These are phyloP conservation scores for Wallacemonas sp. DNA, from an alignment of 208 protist species.

Conservation along the genomic window DNA sequence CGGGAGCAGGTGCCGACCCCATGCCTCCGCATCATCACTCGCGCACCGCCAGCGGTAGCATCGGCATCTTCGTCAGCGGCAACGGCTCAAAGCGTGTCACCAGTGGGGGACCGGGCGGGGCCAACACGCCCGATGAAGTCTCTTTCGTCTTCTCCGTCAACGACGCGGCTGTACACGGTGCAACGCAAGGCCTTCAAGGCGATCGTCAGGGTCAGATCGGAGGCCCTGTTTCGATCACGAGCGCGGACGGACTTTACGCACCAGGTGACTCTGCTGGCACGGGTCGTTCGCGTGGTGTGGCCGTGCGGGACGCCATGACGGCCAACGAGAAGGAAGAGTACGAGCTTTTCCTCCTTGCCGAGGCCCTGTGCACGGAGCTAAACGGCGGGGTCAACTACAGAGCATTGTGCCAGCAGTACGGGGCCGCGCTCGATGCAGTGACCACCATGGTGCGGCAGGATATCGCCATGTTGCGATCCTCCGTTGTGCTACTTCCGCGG, in stretches of 20 bases:
- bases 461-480: slow-evolving; percentile 27
- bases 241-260: neutral
- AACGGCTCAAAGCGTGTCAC: neutral
- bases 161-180: neutral
- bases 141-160: slow-evolving; percentile 9
- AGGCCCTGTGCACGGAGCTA: slow-evolving; percentile 67
- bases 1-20: neutral
- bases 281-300: neutral
- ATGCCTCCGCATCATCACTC: slow-evolving; percentile 1
- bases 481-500: slow-evolving; percentile 32
- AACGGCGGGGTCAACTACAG: slow-evolving; percentile 88
- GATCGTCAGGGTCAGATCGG: too few relatives aligned
- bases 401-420: slow-evolving; percentile 53
- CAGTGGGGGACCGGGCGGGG: neutral
- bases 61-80: too few relatives aligned
- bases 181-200: too few relatives aligned
- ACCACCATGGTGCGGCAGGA: slow-evolving; percentile 54
- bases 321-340: slow-evolving; percentile 38
- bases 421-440: slow-evolving; percentile 45
- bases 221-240: neutral
- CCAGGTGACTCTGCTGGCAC: neutral
- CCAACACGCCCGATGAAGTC: neutral
- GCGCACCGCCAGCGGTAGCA: slow-evolving; percentile 9
- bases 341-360: slow-evolving; percentile 65
- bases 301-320: too few relatives aligned